Base-by-base conservation (phyloP, 768 basidiomycete genomes). In the Lactifluus piperatus region DNA sequence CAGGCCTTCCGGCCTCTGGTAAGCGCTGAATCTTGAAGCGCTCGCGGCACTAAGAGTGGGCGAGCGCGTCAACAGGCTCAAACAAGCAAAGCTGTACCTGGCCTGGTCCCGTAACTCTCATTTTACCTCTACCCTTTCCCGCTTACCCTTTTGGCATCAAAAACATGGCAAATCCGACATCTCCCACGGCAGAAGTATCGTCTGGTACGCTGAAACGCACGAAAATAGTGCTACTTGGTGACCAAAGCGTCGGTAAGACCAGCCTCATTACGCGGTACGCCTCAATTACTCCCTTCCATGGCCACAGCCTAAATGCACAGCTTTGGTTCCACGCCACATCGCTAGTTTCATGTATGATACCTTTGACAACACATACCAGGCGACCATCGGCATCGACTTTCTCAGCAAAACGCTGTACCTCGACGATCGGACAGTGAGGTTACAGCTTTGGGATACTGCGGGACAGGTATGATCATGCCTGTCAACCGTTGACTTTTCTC, bases 381-480 rank as follows among this genome's bases (percentile, higher is more conserved):
- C 93, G 20, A 95, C 93, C 10, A 95, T 95, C 70, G 93, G 95
- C 58, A 99, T 99, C 73, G 97, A 99, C 76, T 99, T 99, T 72
- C 77, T 99, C 74, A 95, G 93, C 76, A 99, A 99, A 79, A 98
- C 97, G 0, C 95, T 99, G 92, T 99, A 99, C 73, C 80, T 98
- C 57, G 97, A 99, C 70, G 97, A 99, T 76, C 80, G 97, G 67
- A 99, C 97, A 1, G 95, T 99, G 48, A 83, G 97, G 69, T 75
- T 99, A 73, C 97, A 99, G 70, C 76, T 99, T 16, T 99, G 97
- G 97, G 97, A 99, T 72, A 99, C 97, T 56, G 95, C 95, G 62
- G 92, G 91, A 54, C 94, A 94, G 79, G 91, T 86, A 68, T 67
- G 78, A 65, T 26, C 13, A 29, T 50, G 14, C 18, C 11, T 39